Base-by-base conservation (phyloP, 805 yeast species). In the Lachancea thermotolerans region DNA sequence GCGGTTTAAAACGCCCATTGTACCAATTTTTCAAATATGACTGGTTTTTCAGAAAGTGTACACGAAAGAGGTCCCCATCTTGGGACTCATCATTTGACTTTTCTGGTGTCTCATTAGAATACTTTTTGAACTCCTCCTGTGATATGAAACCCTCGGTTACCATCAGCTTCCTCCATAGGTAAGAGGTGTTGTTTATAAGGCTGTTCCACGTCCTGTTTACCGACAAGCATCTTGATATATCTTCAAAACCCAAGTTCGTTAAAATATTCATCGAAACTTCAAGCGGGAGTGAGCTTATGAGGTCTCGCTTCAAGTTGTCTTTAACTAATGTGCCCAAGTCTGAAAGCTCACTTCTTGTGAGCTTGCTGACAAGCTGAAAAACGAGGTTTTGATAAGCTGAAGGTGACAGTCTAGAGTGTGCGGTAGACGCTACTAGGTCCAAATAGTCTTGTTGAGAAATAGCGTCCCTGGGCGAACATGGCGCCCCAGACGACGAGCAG, bases 21-120 rank as follows among this genome's bases (percentile, higher is more conserved):
- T 79, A 83, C 98, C 99, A 93, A 60, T 93, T 78, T 44, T 71
- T 68, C 35, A 79, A 70, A 33, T 85, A 78, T 9, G 76, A 48
- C 81, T 69, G 32, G 75, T 68, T 63, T 75, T 79, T 54, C 74
- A 77, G 28, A 63, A 51, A 62, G 45, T 69, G 67, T 67, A 75
- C 64, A 37, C 72, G 74, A 31, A 60, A 55, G 15, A 12, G 9
- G 30, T 71, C 65, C 41, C 64, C 62, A 10, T 58, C 54, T 3
- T 67, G 58, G 39, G 63, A 45, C 25, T 52, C 46, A 25, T 25
- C 52, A 17, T 56, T 55, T 40, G 48, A 44, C 65, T 71, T 49
- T 69, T 12, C 4, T 17, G 45, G 41, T 32, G 53, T 39, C 12
- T 49, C 41, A 10, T 42, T 37, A 7, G 54, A 44, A 49, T 62